Conservation (phyloP, 352 stramenopile genomes). For the Globisporangium nagaii region DNA sequence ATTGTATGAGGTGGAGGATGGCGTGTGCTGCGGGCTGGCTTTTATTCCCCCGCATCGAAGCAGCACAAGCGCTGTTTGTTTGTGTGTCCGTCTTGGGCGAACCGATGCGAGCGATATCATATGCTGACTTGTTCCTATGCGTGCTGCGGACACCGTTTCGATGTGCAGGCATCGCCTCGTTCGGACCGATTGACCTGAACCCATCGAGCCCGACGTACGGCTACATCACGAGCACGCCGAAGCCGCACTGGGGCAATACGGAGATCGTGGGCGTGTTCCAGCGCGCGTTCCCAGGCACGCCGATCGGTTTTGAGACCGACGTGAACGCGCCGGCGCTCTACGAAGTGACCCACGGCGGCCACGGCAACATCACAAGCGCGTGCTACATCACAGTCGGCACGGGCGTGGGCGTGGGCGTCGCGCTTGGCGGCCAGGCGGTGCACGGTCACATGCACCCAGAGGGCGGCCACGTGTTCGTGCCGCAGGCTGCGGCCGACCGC, state of each 20-base stretch:
- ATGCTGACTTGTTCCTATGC: too few relatives aligned
- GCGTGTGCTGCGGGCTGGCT: too few relatives aligned
- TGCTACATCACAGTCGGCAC: conserved; percentile 97
- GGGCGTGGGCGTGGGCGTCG: conserved; percentile 93
- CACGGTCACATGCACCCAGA: conserved; percentile 96
- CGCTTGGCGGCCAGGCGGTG: conserved; percentile 87
- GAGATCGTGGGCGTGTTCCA: conserved; percentile 71
- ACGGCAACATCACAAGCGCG: conserved; percentile 67
- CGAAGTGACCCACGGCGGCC: conserved; percentile 84
- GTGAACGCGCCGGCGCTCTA: conserved; percentile 96
- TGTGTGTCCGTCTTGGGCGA: too few relatives aligned
- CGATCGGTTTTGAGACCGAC: conserved; percentile 95
- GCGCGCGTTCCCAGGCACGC: conserved; percentile 60
- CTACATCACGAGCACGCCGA: conserved; percentile 94
- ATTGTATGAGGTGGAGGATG: too few relatives aligned
- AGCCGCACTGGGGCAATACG: conserved; percentile 89
- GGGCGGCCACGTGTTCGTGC: conserved; percentile 79
- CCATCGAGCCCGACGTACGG: conserved; percentile 82
- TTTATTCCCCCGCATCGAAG: too few relatives aligned
- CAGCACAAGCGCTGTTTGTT: too few relatives aligned
- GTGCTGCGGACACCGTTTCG: too few relatives aligned
- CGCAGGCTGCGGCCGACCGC: conserved; percentile 66
- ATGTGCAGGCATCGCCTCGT: conserved; percentile 88
- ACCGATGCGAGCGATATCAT: too few relatives aligned
- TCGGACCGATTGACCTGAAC: conserved; percentile 90